Percentiles rank a stretch among this genome's conserved stretches.
Conservation (phyloP, 371 early-diverging fungal genomes). For the Syncephalastrum contaminatum region DNA sequence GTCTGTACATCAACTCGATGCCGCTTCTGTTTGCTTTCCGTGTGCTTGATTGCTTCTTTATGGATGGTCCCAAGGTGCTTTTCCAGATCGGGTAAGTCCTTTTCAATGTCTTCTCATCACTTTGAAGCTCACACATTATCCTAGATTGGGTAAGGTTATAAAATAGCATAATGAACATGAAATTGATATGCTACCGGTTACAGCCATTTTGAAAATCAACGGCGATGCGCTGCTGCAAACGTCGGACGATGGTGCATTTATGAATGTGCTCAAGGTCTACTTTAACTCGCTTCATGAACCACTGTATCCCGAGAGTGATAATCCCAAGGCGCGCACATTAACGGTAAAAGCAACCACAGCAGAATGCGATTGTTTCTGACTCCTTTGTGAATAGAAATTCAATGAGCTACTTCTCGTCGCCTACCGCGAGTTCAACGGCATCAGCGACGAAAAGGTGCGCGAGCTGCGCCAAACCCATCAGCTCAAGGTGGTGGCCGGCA, state of each 20-base stretch:
- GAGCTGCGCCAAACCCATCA: constrained; percentile 86
- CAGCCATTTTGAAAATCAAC: constrained; percentile 90
- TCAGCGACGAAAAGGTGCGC: constrained; percentile 75
- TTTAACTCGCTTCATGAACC: constrained; percentile 69
- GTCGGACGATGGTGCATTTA: constrained; percentile 90
- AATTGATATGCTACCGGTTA: neutral
- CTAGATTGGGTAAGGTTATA: no score
- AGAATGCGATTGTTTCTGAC: neutral
- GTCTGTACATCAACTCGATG: constrained; percentile 92
- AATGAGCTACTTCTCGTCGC: constrained; percentile 89
- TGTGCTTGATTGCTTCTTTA: constrained; percentile 90
- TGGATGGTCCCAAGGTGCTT: constrained; percentile 91
- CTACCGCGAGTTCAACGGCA: constrained; percentile 84
- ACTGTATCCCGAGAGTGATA: constrained; percentile 53
- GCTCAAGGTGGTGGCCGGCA: constrained; percentile 92
- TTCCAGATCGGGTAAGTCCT: constrained; percentile 83
- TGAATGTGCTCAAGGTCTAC: constrained; percentile 76
- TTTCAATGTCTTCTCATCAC: neutral
- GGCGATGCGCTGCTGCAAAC: constrained; percentile 82
- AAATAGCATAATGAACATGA: neutral
- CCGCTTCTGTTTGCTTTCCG: constrained; percentile 86
- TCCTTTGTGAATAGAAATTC: constrained; percentile 60
- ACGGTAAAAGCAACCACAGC: constrained; percentile 39
- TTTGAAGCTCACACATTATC: no score
- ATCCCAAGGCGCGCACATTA: constrained; percentile 49